Evolutionary conservation across 345 rosid species (phyloP).

Genomic region (Ceriops tagal): DNA sequence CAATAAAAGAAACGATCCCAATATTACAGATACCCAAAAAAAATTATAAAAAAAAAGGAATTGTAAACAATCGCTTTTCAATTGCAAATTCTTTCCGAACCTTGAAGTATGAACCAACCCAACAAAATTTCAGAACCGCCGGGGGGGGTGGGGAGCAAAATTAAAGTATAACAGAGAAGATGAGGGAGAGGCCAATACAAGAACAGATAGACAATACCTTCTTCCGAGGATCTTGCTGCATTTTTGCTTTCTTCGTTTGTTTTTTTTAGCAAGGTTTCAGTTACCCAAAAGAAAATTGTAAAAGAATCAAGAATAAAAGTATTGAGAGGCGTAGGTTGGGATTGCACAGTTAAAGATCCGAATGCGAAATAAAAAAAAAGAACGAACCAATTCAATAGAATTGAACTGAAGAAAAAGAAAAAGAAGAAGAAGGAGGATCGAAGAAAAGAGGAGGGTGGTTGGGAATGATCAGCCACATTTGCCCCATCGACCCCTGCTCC

Average conservation of each 20-base stretch:
- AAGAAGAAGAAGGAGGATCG: not conserved
- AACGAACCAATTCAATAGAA: not conserved
- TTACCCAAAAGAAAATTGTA: not conserved
- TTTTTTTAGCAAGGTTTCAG: not conserved
- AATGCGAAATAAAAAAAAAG: not conserved
- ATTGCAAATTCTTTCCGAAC: no score
- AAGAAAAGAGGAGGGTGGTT: not conserved
- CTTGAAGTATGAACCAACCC: no score
- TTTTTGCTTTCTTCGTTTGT: slow-evolving; percentile 11
- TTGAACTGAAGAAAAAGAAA: not conserved
- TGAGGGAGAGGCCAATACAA: slow-evolving; percentile 4
- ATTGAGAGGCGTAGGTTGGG: not conserved
- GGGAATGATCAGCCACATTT: slow-evolving; percentile 62
- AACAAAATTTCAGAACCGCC: no score
- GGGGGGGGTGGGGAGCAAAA: no score
- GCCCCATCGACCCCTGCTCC: slow-evolving; percentile 73
- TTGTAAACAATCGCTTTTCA: no score
- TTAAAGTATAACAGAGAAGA: not conserved
- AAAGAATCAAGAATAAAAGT: not conserved
- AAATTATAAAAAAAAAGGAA: no score
- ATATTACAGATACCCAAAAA: no score
- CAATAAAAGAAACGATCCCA: no score
- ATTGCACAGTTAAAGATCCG: no score
- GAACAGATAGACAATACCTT: slow-evolving; percentile 42
- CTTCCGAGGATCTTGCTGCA: slow-evolving; percentile 81